Percentiles rank a stretch among this genome's conserved stretches.
Conservation (phyloP, 176 grass and related monocot species). For the Areca catechu region DNA sequence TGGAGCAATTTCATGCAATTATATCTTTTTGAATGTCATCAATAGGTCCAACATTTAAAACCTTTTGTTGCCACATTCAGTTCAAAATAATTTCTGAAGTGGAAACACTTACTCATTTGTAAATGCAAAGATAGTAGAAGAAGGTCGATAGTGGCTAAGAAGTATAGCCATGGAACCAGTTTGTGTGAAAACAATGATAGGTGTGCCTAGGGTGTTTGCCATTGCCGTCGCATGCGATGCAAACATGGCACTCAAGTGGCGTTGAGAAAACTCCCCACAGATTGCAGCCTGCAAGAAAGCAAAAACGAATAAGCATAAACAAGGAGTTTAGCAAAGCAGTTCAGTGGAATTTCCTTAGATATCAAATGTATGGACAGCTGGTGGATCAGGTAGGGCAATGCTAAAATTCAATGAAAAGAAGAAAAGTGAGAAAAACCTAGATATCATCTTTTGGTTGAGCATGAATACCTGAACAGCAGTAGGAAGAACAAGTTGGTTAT, state of each 20-base stretch:
- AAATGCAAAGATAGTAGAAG: conserved; percentile 81
- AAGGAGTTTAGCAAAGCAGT: too few relatives aligned
- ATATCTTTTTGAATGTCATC: too few relatives aligned
- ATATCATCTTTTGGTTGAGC: too few relatives aligned
- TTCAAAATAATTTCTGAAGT: background rate
- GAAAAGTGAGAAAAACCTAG: too few relatives aligned
- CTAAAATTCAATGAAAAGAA: too few relatives aligned
- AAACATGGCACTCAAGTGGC: conserved; percentile 79
- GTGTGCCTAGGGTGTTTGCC: conserved; percentile 69
- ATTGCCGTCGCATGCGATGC: conserved; percentile 89
- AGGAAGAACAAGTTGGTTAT: conserved; percentile 30
- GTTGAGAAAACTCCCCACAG: conserved; percentile 41
- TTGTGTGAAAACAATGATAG: conserved; percentile 94
- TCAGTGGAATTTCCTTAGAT: too few relatives aligned
- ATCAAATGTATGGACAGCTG: too few relatives aligned
- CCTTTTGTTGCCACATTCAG: too few relatives aligned
- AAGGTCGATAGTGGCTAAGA: conserved; percentile 85
- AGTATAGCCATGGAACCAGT: conserved; percentile 91
- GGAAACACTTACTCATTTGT: conserved; percentile 63
- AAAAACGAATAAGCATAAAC: background rate
- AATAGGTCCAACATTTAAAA: too few relatives aligned
- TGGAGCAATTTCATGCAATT: too few relatives aligned
- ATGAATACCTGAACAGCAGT: conserved; percentile 35
- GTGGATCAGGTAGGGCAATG: too few relatives aligned
- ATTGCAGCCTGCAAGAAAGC: conserved; percentile 35